These are phyloP conservation scores for Tephrocybe sp. DNA, from an alignment of 768 basidiomycete species.

Conservation along the genomic window DNA sequence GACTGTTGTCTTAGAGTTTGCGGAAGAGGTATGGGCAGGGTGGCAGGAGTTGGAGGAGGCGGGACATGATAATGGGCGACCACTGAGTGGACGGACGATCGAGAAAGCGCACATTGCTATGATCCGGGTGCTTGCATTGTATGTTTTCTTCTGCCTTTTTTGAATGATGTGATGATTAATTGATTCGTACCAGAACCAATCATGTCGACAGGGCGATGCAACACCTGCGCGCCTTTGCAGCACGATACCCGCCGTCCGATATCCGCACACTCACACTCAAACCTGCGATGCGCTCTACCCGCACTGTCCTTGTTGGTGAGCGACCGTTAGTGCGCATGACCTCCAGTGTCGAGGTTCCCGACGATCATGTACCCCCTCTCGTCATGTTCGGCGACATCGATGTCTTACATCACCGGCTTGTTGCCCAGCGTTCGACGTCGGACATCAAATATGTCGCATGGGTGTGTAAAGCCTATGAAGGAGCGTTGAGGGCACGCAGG, in stretches of 20 bases:
- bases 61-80: constrained; percentile 27
- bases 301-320: constrained; percentile 50
- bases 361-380: constrained; percentile 80
- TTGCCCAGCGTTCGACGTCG: constrained; percentile 38
- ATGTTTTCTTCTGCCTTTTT: constrained; percentile 23
- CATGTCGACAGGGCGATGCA: constrained; percentile 53
- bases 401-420: constrained; percentile 72
- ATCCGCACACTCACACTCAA: constrained; percentile 44
- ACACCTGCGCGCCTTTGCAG: constrained; percentile 61
- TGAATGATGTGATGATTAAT: neutral
- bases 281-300: constrained; percentile 55
- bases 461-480: constrained; percentile 71
- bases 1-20: constrained; percentile 48
- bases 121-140: constrained; percentile 68
- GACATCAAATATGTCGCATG: constrained; percentile 73
- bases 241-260: constrained; percentile 59
- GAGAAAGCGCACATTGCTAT: constrained; percentile 71
- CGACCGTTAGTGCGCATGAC: constrained; percentile 75
- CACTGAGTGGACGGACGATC: constrained; percentile 46
- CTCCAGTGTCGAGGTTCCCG: constrained; percentile 56
- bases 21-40: constrained; percentile 62
- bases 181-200: constrained; percentile 38
- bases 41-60: constrained; percentile 55
- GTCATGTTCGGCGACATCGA: constrained; percentile 79
- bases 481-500: constrained; percentile 61